Percentiles rank a stretch among this genome's conserved stretches.
phyloP scores from a whole-genome alignment of 2,329 filamentous ascomycete genomes.

The Clarireedia hainanense region DNA sequence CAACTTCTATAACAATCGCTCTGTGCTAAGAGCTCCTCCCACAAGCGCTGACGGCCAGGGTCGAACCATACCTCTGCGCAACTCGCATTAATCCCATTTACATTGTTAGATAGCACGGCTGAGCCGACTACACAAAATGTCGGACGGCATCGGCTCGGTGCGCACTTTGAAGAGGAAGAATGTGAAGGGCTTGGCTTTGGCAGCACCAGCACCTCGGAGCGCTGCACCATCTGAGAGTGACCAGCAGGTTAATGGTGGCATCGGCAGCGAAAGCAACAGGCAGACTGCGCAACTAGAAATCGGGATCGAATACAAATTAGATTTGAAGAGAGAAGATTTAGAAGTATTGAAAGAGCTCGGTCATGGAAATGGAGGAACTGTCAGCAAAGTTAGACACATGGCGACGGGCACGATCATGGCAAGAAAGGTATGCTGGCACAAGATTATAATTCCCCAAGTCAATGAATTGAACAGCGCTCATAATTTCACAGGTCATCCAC shows the following conservation, averaged over 20 bases:
- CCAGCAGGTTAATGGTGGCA: constrained; percentile 51
- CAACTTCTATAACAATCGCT: background rate
- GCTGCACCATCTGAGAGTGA: constrained; percentile 67
- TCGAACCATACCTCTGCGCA: constrained; percentile 4
- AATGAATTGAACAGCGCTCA: background rate
- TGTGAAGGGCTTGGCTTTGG: constrained; percentile 89
- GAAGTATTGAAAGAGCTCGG: constrained; percentile 91
- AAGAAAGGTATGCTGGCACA: constrained; percentile 63
- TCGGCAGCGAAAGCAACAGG: constrained; percentile 47
- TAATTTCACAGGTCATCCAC: constrained; percentile 69
- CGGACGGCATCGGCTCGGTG: constrained; percentile 50
- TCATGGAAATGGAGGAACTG: constrained; percentile 92
- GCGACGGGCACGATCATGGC: constrained; percentile 96
- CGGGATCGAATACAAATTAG: constrained; percentile 92
- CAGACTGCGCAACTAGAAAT: constrained; percentile 75
- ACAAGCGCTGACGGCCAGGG: constrained; percentile 4
- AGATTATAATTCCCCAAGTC: background rate
- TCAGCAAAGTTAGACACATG: constrained; percentile 94
- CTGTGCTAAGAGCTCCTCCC: constrained; percentile 1
- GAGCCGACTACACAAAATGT: constrained; percentile 37
- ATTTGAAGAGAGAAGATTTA: constrained; percentile 84
- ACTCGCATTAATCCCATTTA: background rate
- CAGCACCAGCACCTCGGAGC: constrained; percentile 65
- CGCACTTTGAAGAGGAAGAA: constrained; percentile 98
- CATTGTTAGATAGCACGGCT: background rate